Base-by-base conservation (phyloP, 345 rosid genomes). In the Cardamine resedifolia region DNA sequence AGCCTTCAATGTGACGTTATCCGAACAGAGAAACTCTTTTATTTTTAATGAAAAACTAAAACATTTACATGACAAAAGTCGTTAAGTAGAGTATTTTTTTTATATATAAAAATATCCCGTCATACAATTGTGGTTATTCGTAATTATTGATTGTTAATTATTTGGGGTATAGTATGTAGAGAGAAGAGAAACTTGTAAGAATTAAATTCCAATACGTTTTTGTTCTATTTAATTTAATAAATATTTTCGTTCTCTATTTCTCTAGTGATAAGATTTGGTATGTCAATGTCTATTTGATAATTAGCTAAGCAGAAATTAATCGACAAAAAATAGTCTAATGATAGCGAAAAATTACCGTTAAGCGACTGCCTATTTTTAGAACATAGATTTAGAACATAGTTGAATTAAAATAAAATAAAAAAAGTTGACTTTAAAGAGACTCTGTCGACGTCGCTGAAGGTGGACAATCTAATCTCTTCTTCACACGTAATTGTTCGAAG, bases 401-500 rank as follows among this genome's bases (percentile, higher is more conserved):
- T n/a, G n/a, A n/a, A n/a, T n/a, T n/a, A n/a, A n/a, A n/a, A n/a
- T n/a, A n/a, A n/a, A n/a, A n/a, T n/a, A 41, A 15, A 1, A 23
- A 12, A 49, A 52, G 64, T 64, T 53, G 64, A 53, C 49, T 59
- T 36, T 12, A 59, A 58, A 20, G 8, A 36, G 18, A 59, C 57
- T 11, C 44, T 23, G 70, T 43, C 64, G 48, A 63, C 57, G 3
- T 56, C 70, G 8, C 11, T 31, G 23, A 43, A 72, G 63, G 53
- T 72, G 19, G 27, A 41, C 15, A 52, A 44, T 53, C 64, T 44
- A 64, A 72, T 72, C 49, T 53, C 15, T 53, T 41, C 63, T 31
- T 21, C 64, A 72, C 34, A 31, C 47, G 70, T 72, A 34, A 72
- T 10, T 73, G 48, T 18, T 56, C 70, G 28, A 33, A 44, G 4